Evolutionary conservation across 2,329 filamentous ascomycete genomes (phyloP), one percentile per base, ranked within the genome.

Genomic region (Talaromyces sp.): DNA sequence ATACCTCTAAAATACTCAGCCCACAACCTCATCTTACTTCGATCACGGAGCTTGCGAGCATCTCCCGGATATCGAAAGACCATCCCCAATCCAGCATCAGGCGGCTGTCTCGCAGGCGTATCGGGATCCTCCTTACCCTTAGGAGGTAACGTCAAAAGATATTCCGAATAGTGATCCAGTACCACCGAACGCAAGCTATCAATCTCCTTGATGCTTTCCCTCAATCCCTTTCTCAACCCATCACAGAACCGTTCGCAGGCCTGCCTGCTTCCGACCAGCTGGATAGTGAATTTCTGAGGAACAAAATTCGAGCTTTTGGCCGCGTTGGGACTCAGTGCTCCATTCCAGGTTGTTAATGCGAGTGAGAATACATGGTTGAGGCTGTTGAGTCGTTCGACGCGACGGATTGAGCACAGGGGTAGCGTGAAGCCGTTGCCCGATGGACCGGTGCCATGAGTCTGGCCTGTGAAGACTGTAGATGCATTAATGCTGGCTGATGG

Each of bases 21-120:
- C 95, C 95, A 99, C 47, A 99, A 81, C 54, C 95, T 86, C 90
- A 99, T 98, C 82, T 99, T 99, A 74, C 94, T 96, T 65, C 93
- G 86, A 76, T 99, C 95, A 70, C 95, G 87, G 66, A 98, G 84
- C 79, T 98, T 98, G 74, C 93, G 91, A 43, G 93, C 87, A 79
- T 99, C 96, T 64, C 95, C 95, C 1, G 95, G 95, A 74, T 99
- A 99, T 72, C 90, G 88, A 78, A 97, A 99, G 14, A 96, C 78
- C 85, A 96, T 91, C 41, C 95, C 95, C 41, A 99, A 82, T 1
- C 95, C 95, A 24, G 93, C 95, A 78, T 99, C 94, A n/a, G 95
- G 94, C 14, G 90, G 87, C 62, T 85, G 84, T 63, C 76, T 75
- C 33, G 67, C 68, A 37, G 72, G 67, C 67, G 73, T 60, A 45